Evolutionary conservation across 2,329 filamentous ascomycete species (phyloP), one percentile per base, ranked within the genome.

Genomic region (Fusarium robinianum): DNA sequence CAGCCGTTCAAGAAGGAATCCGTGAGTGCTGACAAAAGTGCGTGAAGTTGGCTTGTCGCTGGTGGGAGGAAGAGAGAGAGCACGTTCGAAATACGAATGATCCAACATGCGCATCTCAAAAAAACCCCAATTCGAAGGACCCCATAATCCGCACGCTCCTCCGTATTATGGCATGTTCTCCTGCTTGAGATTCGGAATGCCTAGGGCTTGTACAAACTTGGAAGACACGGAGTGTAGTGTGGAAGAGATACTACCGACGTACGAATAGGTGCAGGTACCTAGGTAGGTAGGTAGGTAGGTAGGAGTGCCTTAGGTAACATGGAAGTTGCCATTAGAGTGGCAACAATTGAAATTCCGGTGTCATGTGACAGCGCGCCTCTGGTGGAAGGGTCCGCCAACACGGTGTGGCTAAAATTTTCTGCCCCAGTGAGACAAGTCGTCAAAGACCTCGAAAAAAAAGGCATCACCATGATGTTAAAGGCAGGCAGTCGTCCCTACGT

Each of bases 401-500:
- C 41, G 52, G 31, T 39, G 51, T 53, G 44, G 42, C 50, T 57
- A 53, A 63, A 62, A 54, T 58, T 60, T 57, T 58, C 45, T 52
- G 53, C 43, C 43, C 55, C 31, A 17, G 26, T 27, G 23, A 24
- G 17, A 22, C 12, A 14, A 27, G n/a, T 9, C 38, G 21, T 39
- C 24, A 12, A 41, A 9, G 15, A 24, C 12, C 9, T 29, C 5
- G 39, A 21, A 15, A 43, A 27, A 35, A 23, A 22, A 22, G n/a
- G 32, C 23, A 15, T 40, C 17, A 15, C 36, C 45, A 52, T 40
- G 17, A 72, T 68, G 63, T 50, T 71, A 39, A 60, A 58, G 37
- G 55, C 49, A 17, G 52, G 65, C 29, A 53, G 53, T 33, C 56
- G 49, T 16, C 59, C 61, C n/a, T 66, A 63, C 40, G 50, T 68